A percentile compares a stretch with the other conserved stretches of the same genome.
These are phyloP conservation scores for Mortierella sp. DNA, from an alignment of 371 early-diverging fungal genomes.

Conservation along the genomic window DNA sequence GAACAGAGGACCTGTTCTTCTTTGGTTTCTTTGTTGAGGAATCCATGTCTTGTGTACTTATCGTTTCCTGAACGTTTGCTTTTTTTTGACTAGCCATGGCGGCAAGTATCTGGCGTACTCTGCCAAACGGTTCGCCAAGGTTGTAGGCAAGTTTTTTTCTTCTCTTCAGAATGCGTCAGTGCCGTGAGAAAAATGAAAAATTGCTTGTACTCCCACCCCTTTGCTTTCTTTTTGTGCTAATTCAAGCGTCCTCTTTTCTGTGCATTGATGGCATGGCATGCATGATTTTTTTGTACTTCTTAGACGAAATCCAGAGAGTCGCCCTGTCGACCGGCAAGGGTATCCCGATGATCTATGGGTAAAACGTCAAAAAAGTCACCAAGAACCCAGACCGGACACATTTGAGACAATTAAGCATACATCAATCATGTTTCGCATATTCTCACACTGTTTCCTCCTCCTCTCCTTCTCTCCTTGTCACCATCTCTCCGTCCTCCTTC, in stretches of 20 bases:
- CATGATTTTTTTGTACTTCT: not conserved
- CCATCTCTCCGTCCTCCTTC: not conserved
- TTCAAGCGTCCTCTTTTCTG: not conserved
- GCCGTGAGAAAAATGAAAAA: not conserved
- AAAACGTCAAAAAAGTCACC: too few species aligned
- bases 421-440: too few species aligned
- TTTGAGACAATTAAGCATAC: not conserved
- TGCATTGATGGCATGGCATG: not conserved
- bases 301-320: constrained; percentile 60
- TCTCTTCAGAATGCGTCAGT: not conserved
- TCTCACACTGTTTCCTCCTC: not conserved
- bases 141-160: constrained; percentile 49
- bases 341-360: constrained; percentile 64
- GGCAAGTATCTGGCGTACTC: constrained; percentile 62
- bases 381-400: too few species aligned
- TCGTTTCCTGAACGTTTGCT: constrained; percentile 17
- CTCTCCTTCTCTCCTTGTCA: too few species aligned
- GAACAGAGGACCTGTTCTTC: too few species aligned
- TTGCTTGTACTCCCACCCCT: not conserved
- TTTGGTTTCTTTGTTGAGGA: not conserved
- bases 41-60: not conserved
- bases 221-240: not conserved
- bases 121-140: constrained; percentile 58
- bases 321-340: constrained; percentile 57
- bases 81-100: constrained; percentile 39